Base-by-base conservation (phyloP, 2,329 filamentous ascomycete genomes). In the Rutstroemia sp. region DNA sequence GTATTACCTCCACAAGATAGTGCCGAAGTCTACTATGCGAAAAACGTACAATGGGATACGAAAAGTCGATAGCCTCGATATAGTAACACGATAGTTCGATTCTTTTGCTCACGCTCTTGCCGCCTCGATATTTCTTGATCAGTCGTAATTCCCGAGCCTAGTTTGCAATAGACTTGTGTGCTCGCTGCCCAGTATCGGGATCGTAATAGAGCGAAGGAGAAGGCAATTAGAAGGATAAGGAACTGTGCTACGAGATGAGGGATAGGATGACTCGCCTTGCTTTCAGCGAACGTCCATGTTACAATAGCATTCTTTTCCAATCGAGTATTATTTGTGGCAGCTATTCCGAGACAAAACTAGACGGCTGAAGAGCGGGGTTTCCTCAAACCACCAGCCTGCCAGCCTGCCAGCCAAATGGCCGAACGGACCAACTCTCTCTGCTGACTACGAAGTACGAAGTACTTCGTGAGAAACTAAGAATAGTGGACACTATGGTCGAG, bases 81-180 rank as follows among this genome's bases (percentile, higher is more conserved):
- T 39, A 41, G 16, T 21, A 5, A 6, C 37, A 39, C 25, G 21
- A 14, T 21, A 21, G 23, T 7, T 45, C 39, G 38, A 49, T 54
- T 38, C 44, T 49, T n/a, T 46, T 58, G 14, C 58, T 63, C 63
- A 64, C 65, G 65, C 65, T 57, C 53, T 61, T 62, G 62, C 65
- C 64, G 64, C 65, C 60, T 60, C 34, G 56, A 62, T 52, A 53
- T 56, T 47, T 34, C 37, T 39, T 16, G 18, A 42, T 38, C 30
- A 30, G 49, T 38, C 39, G 9, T 46, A 21, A 14, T 21, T 46
- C 12, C 54, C 49, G 49, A 47, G n/a, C 49, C 49, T 56, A 55
- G 42, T 12, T 42, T 42, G 14, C 18, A 49, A 37, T 34, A 50
- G 12, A 49, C 18, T 14, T 34, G 16, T 50, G 23, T 41, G 39